These are phyloP conservation scores for Rhizophora apiculata DNA, from an alignment of 345 rosid species.

Conservation along the genomic window DNA sequence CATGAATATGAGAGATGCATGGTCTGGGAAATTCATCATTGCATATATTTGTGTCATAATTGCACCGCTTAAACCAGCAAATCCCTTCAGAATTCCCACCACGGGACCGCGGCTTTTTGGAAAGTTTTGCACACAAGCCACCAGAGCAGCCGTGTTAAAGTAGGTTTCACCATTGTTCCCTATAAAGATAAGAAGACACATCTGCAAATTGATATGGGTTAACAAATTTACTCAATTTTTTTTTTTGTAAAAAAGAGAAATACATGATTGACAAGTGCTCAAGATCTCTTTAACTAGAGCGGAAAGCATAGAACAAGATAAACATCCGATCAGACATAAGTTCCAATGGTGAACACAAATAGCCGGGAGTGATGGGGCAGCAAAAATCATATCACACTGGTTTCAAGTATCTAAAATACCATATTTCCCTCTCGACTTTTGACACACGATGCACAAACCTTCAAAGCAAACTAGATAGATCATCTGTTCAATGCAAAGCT, in stretches of 20 bases:
- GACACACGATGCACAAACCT: not conserved
- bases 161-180: constrained; percentile 96
- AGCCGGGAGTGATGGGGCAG: not conserved
- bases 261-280: not conserved
- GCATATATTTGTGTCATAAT: constrained; percentile 85
- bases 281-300: not conserved
- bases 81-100: constrained; percentile 95
- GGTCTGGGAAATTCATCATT: constrained; percentile 66
- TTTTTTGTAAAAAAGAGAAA: not conserved
- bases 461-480: not conserved
- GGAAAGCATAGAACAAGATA: not conserved
- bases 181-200: constrained; percentile 84
- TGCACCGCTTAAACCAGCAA: constrained; percentile 96
- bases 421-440: not conserved
- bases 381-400: not conserved
- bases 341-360: not conserved
- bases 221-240: constrained; percentile 7
- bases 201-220: constrained; percentile 40
- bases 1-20: constrained; percentile 84
- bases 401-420: not conserved
- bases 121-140: constrained; percentile 93
- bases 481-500: too few species aligned
- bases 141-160: constrained; percentile 88
- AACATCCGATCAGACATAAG: not conserved
- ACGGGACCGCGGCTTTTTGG: constrained; percentile 97